Conservation (phyloP, 257 asterid genomes). For the Asclepias syriaca region DNA sequence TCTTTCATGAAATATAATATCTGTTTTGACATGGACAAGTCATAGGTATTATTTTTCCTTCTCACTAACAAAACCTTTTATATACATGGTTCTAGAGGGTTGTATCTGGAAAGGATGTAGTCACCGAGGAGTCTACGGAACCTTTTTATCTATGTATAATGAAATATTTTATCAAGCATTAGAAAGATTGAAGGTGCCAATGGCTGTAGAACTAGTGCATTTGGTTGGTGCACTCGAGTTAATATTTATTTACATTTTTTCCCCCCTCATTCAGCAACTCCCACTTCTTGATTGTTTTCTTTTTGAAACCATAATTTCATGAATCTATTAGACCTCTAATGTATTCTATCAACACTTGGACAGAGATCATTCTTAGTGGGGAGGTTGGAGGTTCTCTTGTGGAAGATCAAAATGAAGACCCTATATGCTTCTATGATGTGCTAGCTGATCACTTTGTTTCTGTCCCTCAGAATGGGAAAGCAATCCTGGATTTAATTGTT, state of each 20-base stretch:
- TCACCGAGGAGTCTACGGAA: neutral
- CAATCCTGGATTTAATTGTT: slow-evolving; percentile 50
- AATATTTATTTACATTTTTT: neutral
- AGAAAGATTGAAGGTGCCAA: neutral
- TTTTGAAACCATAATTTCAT: neutral
- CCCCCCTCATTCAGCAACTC: neutral
- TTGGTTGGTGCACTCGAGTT: neutral
- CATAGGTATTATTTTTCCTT: neutral
- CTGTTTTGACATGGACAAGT: neutral
- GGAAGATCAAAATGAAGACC: slow-evolving; percentile 47
- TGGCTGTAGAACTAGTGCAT: neutral
- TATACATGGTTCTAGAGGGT: neutral
- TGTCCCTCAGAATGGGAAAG: slow-evolving; percentile 57
- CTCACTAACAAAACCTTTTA: neutral
- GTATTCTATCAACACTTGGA: slow-evolving; percentile 8
- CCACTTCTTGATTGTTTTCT: neutral
- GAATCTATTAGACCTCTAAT: neutral
- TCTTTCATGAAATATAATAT: neutral
- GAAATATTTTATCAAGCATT: neutral
- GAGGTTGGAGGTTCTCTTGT: slow-evolving; percentile 48
- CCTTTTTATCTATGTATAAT: neutral
- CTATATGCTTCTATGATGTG: slow-evolving; percentile 67
- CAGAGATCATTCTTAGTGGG: slow-evolving; percentile 68
- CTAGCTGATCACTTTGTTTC: slow-evolving; percentile 77
- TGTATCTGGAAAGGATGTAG: neutral